Percentiles rank a stretch among this genome's conserved stretches.
Evolutionary conservation across 2,329 filamentous ascomycete species (phyloP).

Genomic region (Pestalotiopsis sp.): DNA sequence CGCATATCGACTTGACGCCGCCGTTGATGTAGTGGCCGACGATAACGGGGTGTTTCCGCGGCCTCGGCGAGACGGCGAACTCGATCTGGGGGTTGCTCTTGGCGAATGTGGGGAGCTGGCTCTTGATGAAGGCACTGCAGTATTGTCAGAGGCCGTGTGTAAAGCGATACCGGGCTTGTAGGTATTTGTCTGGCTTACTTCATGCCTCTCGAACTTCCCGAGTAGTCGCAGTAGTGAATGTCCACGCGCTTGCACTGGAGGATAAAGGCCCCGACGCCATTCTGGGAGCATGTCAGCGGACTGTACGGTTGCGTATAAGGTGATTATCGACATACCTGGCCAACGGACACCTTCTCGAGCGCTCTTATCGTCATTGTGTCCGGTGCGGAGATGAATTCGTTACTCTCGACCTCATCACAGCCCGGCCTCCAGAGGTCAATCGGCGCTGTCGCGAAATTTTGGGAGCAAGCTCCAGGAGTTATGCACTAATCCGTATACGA

Average conservation of each 20-base stretch:
- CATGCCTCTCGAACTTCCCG: slow-evolving; percentile 92
- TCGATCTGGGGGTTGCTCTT: slow-evolving; percentile 83
- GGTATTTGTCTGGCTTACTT: slow-evolving; percentile 59
- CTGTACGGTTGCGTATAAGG: background rate
- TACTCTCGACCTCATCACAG: slow-evolving; percentile 27
- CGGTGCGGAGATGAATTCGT: slow-evolving; percentile 22
- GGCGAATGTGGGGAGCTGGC: slow-evolving; percentile 77
- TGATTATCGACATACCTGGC: slow-evolving; percentile 48
- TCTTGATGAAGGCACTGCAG: slow-evolving; percentile 76
- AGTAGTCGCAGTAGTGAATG: slow-evolving; percentile 97
- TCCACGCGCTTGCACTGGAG: slow-evolving; percentile 95
- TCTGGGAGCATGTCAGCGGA: slow-evolving; percentile 53
- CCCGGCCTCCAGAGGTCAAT: background rate
- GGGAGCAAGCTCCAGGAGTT: slow-evolving; percentile 4
- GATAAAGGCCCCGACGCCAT: slow-evolving; percentile 95
- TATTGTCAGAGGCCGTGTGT: background rate
- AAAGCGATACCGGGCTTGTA: background rate
- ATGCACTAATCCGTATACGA: background rate
- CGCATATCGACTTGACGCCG: slow-evolving; percentile 80
- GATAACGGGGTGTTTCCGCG: slow-evolving; percentile 86
- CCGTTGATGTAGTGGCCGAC: slow-evolving; percentile 86
- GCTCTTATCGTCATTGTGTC: slow-evolving; percentile 57
- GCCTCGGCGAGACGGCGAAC: slow-evolving; percentile 87
- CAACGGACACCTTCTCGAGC: slow-evolving; percentile 52
- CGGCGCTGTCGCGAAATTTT: slow-evolving; percentile 21